Evolutionary conservation across 2,329 filamentous ascomycete genomes (phyloP).

Genomic region (Paecilomyces niveus): DNA sequence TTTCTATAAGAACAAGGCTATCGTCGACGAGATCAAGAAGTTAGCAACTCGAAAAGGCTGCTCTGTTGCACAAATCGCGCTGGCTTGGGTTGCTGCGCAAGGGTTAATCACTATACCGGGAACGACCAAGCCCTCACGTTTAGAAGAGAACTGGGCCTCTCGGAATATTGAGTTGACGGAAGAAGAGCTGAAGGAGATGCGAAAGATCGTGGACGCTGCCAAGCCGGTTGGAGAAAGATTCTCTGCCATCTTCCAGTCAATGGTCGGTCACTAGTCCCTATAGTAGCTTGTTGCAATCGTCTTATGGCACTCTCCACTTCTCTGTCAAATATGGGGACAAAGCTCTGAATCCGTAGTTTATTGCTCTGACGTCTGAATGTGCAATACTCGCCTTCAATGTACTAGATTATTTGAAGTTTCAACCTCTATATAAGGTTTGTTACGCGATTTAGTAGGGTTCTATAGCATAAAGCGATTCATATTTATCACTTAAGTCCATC

Average conservation of each 20-base stretch:
- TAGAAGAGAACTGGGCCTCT: slow-evolving; percentile 37
- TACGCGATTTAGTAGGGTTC: no score
- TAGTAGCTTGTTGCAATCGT: no score
- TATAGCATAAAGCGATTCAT: no score
- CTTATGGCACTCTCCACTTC: no score
- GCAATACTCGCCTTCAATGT: no score
- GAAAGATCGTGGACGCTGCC: slow-evolving; percentile 29
- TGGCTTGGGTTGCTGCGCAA: slow-evolving; percentile 36
- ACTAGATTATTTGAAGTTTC: no score
- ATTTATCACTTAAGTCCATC: no score
- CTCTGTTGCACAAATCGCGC: slow-evolving; percentile 28
- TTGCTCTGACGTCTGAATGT: no score
- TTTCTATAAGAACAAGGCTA: slow-evolving; percentile 38
- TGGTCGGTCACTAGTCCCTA: no score
- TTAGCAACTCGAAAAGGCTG: slow-evolving; percentile 30
- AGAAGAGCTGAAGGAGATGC: slow-evolving; percentile 34
- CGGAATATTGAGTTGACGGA: slow-evolving; percentile 29
- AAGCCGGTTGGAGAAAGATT: slow-evolving; percentile 35
- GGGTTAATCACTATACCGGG: slow-evolving; percentile 42
- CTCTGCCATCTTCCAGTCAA: background rate
- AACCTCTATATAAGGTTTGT: no score
- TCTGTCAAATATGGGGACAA: no score
- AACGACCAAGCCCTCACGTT: slow-evolving; percentile 33
- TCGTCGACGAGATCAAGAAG: slow-evolving; percentile 37
- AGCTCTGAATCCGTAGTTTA: no score